phyloP scores from a whole-genome alignment of 352 stramenopile genomes.

The Globisporangium okanoganense region DNA sequence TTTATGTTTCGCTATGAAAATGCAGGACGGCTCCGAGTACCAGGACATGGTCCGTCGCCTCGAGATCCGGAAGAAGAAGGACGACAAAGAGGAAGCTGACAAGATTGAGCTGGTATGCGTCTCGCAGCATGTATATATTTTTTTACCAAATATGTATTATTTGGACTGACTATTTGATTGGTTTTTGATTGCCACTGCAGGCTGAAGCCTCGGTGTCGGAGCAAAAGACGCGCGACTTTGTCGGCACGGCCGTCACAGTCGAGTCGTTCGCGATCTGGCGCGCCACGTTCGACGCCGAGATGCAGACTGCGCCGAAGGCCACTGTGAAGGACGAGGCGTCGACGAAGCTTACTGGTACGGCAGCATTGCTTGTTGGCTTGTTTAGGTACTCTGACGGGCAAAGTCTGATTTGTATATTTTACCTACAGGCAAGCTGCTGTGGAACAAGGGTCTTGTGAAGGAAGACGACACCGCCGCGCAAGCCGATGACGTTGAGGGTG shows the following conservation, averaged over 20 bases:
- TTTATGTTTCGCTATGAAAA: constrained; percentile 5
- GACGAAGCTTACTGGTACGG: constrained; percentile 70
- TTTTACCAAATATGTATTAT: neutral
- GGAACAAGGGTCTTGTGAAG: constrained; percentile 69
- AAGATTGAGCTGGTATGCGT: constrained; percentile 35
- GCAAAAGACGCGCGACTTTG: constrained; percentile 15
- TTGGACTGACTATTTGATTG: neutral
- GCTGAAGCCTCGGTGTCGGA: constrained; percentile 7
- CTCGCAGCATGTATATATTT: too few species aligned
- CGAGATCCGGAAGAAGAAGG: constrained; percentile 76
- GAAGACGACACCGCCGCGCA: constrained; percentile 45
- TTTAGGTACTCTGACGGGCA: neutral
- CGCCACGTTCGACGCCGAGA: constrained; percentile 67
- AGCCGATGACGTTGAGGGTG: constrained; percentile 38
- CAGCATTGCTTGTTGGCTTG: neutral
- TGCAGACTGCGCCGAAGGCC: constrained; percentile 37
- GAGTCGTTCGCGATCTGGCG: constrained; percentile 74
- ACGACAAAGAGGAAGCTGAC: constrained; percentile 57
- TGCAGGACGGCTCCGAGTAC: constrained; percentile 82
- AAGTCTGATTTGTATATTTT: neutral
- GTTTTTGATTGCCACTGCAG: neutral
- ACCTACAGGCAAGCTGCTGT: constrained; percentile 50
- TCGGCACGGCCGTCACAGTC: constrained; percentile 71
- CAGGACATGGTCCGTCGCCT: constrained; percentile 86
- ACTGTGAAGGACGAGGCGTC: constrained; percentile 63